phyloP scores from a whole-genome alignment of 768 basidiomycete species.

The Candolleomyces aberdarensis region DNA sequence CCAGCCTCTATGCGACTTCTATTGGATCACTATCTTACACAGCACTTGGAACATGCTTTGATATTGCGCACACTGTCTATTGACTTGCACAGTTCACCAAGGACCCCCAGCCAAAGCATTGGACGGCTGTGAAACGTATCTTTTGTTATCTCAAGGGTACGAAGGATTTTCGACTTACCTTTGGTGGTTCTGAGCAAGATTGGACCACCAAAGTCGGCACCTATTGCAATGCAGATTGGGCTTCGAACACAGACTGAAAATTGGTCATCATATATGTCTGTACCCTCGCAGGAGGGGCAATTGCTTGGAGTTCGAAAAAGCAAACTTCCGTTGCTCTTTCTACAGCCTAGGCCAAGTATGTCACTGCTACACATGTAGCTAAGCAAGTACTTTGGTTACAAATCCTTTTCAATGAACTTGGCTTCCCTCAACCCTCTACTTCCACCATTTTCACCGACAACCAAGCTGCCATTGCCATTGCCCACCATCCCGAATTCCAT shows the following conservation, averaged over 20 bases:
- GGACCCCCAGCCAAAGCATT: constrained; percentile 33
- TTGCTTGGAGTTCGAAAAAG: constrained; percentile 36
- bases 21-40: constrained; percentile 3
- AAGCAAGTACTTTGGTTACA: constrained; percentile 22
- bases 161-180: constrained; percentile 12
- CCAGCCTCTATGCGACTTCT: not conserved
- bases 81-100: constrained; percentile 27
- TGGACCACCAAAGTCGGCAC: constrained; percentile 11
- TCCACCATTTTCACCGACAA: constrained; percentile 14
- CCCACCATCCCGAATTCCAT: constrained; percentile 11
- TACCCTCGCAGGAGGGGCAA: constrained; percentile 28
- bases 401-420: constrained; percentile 14
- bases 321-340: constrained; percentile 26
- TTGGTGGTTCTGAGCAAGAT: constrained; percentile 14
- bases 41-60: constrained; percentile 24
- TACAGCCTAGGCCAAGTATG: constrained; percentile 42
- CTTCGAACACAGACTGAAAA: not conserved
- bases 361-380: constrained; percentile 21
- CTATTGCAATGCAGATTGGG: constrained; percentile 12
- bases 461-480: constrained; percentile 15
- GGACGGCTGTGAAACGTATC: constrained; percentile 35
- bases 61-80: constrained; percentile 25
- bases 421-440: not conserved
- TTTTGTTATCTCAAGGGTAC: constrained; percentile 35
- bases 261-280: constrained; percentile 22